Evolutionary conservation across 139 green algal species (phyloP).

Genomic region (Mesotaenium endlicherianum): DNA sequence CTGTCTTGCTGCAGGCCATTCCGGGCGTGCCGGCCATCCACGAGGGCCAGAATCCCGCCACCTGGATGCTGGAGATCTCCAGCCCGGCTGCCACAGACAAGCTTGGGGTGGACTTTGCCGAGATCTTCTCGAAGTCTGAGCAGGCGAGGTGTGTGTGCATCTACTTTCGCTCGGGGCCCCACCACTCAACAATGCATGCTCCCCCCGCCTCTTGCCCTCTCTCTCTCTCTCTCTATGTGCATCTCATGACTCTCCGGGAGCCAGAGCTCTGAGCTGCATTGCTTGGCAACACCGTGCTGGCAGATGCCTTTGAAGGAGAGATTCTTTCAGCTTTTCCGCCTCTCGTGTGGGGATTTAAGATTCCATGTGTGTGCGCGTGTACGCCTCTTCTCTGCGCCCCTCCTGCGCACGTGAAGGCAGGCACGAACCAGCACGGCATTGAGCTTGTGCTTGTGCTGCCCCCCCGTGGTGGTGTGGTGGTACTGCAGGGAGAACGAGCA

Average conservation of each 20-base stretch:
- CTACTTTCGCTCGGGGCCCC: too few relatives aligned
- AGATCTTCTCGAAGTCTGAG: constrained; percentile 22
- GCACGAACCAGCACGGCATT: not conserved
- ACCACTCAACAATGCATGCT: too few relatives aligned
- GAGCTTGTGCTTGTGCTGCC: too few relatives aligned
- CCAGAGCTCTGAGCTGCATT: too few relatives aligned
- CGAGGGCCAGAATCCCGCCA: constrained; percentile 69
- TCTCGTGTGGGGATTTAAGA: too few relatives aligned
- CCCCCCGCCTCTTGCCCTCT: too few relatives aligned
- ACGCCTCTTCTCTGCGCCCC: not conserved
- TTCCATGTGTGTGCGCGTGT: not conserved
- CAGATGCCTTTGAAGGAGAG: too few relatives aligned
- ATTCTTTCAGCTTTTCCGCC: too few relatives aligned
- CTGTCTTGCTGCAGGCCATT: not conserved
- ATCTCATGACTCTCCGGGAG: too few relatives aligned
- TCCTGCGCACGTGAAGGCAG: not conserved
- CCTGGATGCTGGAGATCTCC: constrained; percentile 75
- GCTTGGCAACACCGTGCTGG: too few relatives aligned
- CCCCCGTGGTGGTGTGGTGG: not conserved
- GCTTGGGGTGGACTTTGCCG: constrained; percentile 36
- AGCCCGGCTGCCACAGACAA: constrained; percentile 5
- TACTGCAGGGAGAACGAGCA: constrained; percentile 21
- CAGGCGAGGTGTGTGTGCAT: constrained; percentile 11
- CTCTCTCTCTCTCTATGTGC: not conserved
- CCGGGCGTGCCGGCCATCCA: constrained; percentile 32